A percentile compares a stretch with the other conserved stretches of the same genome.
phyloP scores from a whole-genome alignment of 257 asterid species.

The Forsythia viridissima region DNA sequence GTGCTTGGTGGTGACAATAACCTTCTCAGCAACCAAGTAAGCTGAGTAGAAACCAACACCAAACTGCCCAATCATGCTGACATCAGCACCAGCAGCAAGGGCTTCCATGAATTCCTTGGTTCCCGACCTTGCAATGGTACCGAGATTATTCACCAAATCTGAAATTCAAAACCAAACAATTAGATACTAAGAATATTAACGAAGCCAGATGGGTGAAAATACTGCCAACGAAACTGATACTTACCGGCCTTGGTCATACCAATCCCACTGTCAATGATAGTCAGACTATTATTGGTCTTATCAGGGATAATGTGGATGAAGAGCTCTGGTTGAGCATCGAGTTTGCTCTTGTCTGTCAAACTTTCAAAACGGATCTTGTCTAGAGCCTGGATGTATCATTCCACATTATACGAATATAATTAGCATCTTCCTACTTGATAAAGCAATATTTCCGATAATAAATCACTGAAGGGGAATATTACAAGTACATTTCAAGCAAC shows the following conservation, averaged over 20 bases:
- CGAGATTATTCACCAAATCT: conserved; percentile 65
- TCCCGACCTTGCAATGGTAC: conserved; percentile 66
- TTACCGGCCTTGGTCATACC: conserved; percentile 71
- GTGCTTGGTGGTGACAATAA: neutral
- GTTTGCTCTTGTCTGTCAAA: conserved; percentile 61
- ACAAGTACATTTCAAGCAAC: no score
- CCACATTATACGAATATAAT: no score
- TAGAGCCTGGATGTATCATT: conserved; percentile 35
- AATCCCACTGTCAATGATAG: conserved; percentile 57
- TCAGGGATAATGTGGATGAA: conserved; percentile 61
- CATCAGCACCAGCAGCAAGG: neutral
- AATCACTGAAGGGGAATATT: no score
- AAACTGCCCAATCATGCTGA: neutral
- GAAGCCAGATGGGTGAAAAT: neutral
- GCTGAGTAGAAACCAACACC: neutral
- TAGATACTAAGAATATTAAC: neutral
- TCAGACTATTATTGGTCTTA: conserved; percentile 46
- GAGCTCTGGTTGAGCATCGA: conserved; percentile 62
- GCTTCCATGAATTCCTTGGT: conserved; percentile 34
- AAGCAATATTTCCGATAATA: no score
- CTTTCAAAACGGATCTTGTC: conserved; percentile 65
- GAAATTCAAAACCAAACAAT: neutral
- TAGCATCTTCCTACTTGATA: no score
- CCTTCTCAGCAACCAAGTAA: neutral
- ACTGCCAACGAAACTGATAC: neutral